A percentile compares a stretch with the other conserved stretches of the same genome.
Evolutionary conservation across 768 basidiomycete genomes (phyloP).

Genomic region (Mycena pura): DNA sequence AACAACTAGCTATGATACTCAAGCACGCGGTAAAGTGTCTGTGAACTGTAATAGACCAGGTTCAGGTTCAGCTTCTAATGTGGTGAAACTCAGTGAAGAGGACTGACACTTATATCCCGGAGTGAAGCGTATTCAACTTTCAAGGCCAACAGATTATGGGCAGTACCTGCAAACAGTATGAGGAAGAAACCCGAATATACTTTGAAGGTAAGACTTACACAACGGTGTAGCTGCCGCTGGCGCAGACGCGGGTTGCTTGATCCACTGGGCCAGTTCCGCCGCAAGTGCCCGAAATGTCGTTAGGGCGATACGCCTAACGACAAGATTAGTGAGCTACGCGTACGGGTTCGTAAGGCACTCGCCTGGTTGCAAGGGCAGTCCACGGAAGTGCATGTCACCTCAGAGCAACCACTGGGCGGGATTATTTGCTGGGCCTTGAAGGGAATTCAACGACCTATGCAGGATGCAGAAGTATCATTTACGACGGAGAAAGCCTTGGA

Average conservation of each 20-base stretch:
- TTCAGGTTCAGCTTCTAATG: no score
- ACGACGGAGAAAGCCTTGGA: conserved; percentile 8
- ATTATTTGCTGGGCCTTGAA: not conserved
- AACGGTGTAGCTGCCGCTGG: not conserved
- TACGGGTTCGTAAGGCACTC: not conserved
- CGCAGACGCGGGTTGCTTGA: conserved; percentile 1
- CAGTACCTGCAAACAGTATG: not conserved
- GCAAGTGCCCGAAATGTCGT: conserved; percentile 7
- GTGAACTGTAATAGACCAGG: no score
- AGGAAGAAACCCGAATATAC: not conserved
- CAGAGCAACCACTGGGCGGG: not conserved
- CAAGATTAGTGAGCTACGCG: not conserved
- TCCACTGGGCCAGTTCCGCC: conserved; percentile 11
- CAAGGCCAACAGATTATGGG: no score
- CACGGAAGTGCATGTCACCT: not conserved
- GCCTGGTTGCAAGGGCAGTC: conserved; percentile 1
- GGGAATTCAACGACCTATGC: not conserved
- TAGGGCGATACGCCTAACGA: conserved; percentile 1
- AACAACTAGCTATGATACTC: no score
- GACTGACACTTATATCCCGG: no score
- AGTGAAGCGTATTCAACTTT: no score
- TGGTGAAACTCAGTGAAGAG: no score
- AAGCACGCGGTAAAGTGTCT: no score
- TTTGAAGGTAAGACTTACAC: not conserved
- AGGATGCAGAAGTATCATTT: not conserved